Percentiles rank a stretch among this genome's conserved stretches.
phyloP scores from a whole-genome alignment of 2,329 filamentous ascomycete species.

The Fusarium compactum region DNA sequence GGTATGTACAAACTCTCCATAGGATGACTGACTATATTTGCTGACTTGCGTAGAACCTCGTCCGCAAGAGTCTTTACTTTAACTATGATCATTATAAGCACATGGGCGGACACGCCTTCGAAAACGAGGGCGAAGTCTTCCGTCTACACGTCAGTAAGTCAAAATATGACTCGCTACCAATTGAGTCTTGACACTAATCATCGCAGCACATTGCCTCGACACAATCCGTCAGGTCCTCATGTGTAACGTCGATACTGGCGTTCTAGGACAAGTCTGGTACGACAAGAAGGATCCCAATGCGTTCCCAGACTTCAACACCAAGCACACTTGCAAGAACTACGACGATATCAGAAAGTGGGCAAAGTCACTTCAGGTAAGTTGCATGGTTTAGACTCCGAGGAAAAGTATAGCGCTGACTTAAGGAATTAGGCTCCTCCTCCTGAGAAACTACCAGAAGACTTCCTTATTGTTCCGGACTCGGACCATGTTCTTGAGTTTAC shows the following conservation, averaged over 20 bases:
- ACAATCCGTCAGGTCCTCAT: constrained; percentile 72
- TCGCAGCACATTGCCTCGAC: constrained; percentile 66
- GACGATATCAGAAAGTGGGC: constrained; percentile 67
- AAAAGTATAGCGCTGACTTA: background rate
- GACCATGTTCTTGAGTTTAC: constrained; percentile 31
- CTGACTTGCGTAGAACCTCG: constrained; percentile 53
- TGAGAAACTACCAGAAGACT: constrained; percentile 33
- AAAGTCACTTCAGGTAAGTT: constrained; percentile 60
- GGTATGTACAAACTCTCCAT: constrained; percentile 48
- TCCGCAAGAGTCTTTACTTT: constrained; percentile 69
- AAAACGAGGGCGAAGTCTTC: constrained; percentile 66
- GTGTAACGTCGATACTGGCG: constrained; percentile 70
- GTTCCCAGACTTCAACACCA: constrained; percentile 73
- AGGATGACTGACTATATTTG: fast-evolving
- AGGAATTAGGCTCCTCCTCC: constrained; percentile 34
- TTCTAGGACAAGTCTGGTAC: constrained; percentile 72
- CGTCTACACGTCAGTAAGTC: constrained; percentile 67
- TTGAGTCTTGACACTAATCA: background rate
- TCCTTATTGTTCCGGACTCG: constrained; percentile 13
- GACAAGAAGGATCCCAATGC: constrained; percentile 58
- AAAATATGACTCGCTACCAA: fast-evolving
- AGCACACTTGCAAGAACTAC: constrained; percentile 69
- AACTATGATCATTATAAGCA: constrained; percentile 69
- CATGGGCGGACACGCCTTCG: constrained; percentile 64
- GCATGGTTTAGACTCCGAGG: fast-evolving